Evolutionary conservation across 2,329 filamentous ascomycete species (phyloP).

Genomic region (Epichloe hybrida): DNA sequence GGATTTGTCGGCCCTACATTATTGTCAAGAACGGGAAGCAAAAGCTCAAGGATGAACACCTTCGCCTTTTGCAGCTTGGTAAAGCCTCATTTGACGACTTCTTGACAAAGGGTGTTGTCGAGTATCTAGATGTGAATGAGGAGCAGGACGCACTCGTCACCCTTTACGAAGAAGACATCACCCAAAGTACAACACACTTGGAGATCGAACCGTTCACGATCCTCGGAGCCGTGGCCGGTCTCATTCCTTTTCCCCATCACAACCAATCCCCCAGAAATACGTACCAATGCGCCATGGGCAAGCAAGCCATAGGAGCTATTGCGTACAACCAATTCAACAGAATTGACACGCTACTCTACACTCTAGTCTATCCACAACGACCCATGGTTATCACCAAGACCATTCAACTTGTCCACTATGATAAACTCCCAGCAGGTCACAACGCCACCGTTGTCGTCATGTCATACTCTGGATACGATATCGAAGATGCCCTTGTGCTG

Average conservation of each 20-base stretch:
- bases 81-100: slow-evolving; percentile 91
- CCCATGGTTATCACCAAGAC: slow-evolving; percentile 96
- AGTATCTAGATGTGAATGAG: slow-evolving; percentile 96
- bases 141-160: slow-evolving; percentile 94
- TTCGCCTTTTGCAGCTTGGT: slow-evolving; percentile 70
- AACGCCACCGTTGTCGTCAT: slow-evolving; percentile 97
- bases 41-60: slow-evolving; percentile 63
- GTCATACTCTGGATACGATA: slow-evolving; percentile 99
- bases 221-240: slow-evolving; percentile 82
- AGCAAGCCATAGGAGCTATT: slow-evolving; percentile 97
- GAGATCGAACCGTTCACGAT: slow-evolving; percentile 98
- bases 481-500: slow-evolving; percentile 90
- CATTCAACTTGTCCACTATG: slow-evolving; percentile 92
- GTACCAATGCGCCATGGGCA: slow-evolving; percentile 99
- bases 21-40: slow-evolving; percentile 82
- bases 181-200: slow-evolving; percentile 73
- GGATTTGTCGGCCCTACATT: slow-evolving; percentile 91
- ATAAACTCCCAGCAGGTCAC: slow-evolving; percentile 91
- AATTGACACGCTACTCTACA: slow-evolving; percentile 90
- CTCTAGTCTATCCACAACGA: slow-evolving; percentile 93
- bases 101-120: slow-evolving; percentile 74
- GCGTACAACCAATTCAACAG: slow-evolving; percentile 96
- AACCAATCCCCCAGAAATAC: slow-evolving; percentile 98
- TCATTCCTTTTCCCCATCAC: slow-evolving; percentile 97
- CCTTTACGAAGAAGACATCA: slow-evolving; percentile 75